phyloP scores from a whole-genome alignment of 306 rosid genomes.

The Alnus rubra region DNA sequence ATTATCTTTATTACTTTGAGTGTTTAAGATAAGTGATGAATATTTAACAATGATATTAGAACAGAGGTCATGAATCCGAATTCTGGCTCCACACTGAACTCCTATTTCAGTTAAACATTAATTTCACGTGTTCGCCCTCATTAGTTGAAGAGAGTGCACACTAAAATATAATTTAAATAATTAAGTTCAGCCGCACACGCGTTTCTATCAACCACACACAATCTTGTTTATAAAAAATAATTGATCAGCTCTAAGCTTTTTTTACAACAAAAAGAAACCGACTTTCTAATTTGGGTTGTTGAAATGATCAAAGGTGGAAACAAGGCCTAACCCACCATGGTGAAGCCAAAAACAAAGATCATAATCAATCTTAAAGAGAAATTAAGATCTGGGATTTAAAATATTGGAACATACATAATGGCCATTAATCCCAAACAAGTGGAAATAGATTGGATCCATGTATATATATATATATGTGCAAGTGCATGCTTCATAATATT shows the following conservation, averaged over 20 bases:
- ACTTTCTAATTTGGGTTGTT: conserved; percentile 29
- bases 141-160: too few relatives aligned
- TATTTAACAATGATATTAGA: too few relatives aligned
- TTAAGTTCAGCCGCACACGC: too few relatives aligned
- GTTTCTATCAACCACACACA: not conserved
- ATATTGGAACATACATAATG: conserved; percentile 10
- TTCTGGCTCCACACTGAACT: too few relatives aligned
- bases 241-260: not conserved
- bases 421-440: conserved; percentile 5
- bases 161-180: too few relatives aligned
- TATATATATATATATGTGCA: conserved; percentile 19
- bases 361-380: not conserved
- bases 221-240: not conserved
- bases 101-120: too few relatives aligned
- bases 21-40: too few relatives aligned
- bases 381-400: conserved; percentile 8
- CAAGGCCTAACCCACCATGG: conserved; percentile 23
- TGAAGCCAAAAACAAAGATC: not conserved
- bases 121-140: too few relatives aligned
- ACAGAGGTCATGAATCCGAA: too few relatives aligned
- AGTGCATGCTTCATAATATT: conserved; percentile 13
- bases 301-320: conserved; percentile 19
- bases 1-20: too few relatives aligned
- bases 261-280: conserved; percentile 19
- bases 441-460: conserved; percentile 37